Evolutionary conservation across 305 asterid species (phyloP).

Genomic region (Solanum hybrid): DNA sequence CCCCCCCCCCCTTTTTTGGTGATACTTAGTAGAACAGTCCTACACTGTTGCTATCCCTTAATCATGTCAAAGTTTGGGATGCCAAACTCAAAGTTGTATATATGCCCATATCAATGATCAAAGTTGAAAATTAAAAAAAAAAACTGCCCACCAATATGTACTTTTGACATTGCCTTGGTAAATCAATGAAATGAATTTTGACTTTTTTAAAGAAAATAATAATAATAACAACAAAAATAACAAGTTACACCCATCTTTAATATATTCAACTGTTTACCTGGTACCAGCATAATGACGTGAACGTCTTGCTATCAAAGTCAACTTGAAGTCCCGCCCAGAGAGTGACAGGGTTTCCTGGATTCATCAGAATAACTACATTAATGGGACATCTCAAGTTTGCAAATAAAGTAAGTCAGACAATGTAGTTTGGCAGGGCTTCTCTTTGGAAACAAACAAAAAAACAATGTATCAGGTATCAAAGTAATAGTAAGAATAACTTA

Average conservation of each 20-base stretch:
- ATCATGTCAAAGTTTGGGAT: not conserved
- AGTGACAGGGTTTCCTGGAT: slow-evolving; percentile 62
- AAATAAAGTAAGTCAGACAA: not conserved
- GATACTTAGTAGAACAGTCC: not conserved
- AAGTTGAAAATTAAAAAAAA: not conserved
- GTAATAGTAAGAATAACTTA: not conserved
- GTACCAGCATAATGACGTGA: slow-evolving; percentile 98
- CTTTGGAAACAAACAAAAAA: not conserved
- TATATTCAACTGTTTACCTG: slow-evolving; percentile 39
- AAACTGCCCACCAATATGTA: not conserved
- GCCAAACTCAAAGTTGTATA: not conserved
- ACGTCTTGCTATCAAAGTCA: slow-evolving; percentile 82
- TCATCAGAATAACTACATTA: slow-evolving; percentile 23
- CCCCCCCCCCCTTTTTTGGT: not conserved
- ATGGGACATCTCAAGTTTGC: slow-evolving; percentile 5
- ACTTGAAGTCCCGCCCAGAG: slow-evolving; percentile 68
- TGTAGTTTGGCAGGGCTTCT: not conserved
- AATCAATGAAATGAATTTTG: not conserved
- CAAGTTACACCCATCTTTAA: not conserved
- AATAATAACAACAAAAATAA: not conserved
- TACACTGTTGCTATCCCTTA: not conserved
- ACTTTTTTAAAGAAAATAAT: not conserved
- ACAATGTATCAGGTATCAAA: not conserved
- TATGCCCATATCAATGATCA: not conserved
- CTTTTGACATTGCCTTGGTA: not conserved